Evolutionary conservation across 306 rosid species (phyloP).

Genomic region (Malus fusca): DNA sequence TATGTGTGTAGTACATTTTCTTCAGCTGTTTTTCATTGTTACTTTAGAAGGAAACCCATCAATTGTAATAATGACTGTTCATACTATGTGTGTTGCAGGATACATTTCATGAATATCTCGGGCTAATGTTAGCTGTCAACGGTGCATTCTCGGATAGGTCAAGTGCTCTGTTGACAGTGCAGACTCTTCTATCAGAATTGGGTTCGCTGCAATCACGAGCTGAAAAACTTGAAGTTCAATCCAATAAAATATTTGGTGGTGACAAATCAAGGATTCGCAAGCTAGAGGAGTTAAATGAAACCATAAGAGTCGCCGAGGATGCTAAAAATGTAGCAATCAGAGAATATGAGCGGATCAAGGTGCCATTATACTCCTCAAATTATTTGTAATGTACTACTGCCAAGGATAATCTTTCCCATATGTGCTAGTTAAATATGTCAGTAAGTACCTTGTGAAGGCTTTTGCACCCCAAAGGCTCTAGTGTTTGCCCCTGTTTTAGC

Average conservation of each 20-base stretch:
- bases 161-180: conserved; percentile 82
- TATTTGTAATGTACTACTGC: not conserved
- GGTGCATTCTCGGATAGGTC: conserved; percentile 87
- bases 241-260: conserved; percentile 85
- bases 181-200: conserved; percentile 77
- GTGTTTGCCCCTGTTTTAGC: not conserved
- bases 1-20: not conserved
- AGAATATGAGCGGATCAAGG: conserved; percentile 95
- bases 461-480: not conserved
- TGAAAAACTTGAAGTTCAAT: conserved; percentile 86
- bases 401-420: not conserved
- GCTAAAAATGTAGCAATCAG: conserved; percentile 73
- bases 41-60: not conserved
- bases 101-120: conserved; percentile 90
- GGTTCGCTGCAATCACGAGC: conserved; percentile 66
- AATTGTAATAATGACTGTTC: not conserved
- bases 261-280: conserved; percentile 71
- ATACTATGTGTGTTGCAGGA: conserved; percentile 56
- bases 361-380: conserved; percentile 12
- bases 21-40: not conserved
- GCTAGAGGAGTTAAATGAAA: conserved; percentile 81
- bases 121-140: conserved; percentile 79
- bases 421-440: not conserved
- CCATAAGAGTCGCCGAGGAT: conserved; percentile 66
- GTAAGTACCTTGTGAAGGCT: not conserved